phyloP scores from a whole-genome alignment of 1,284 basidiomycete genomes.

The Leccinum angustisporum region DNA sequence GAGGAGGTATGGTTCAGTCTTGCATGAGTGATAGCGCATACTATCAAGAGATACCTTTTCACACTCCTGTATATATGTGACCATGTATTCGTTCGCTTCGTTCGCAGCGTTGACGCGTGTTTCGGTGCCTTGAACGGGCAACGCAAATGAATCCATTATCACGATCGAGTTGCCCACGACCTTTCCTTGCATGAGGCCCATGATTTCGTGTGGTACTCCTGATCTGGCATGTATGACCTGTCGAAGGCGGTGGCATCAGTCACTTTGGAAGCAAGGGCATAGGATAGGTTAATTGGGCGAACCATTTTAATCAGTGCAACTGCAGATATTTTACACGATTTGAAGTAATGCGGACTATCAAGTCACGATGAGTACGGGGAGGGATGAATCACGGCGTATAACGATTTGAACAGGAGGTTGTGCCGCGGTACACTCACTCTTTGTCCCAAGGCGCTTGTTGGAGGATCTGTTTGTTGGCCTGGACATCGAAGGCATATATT shows the following conservation, averaged over 20 bases:
- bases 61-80: slow-evolving; percentile 82
- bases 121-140: slow-evolving; percentile 99
- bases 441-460: slow-evolving; percentile 81
- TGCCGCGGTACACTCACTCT: slow-evolving; percentile 54
- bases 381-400: background rate
- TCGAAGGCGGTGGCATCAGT: background rate
- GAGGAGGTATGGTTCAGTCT: background rate
- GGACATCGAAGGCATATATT: slow-evolving; percentile 79
- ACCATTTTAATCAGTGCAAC: slow-evolving; percentile 99
- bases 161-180: slow-evolving; percentile 85
- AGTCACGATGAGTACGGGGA: slow-evolving; percentile 5
- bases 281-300: slow-evolving; percentile 9
- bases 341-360: slow-evolving; percentile 86
- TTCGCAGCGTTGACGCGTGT: slow-evolving; percentile 96
- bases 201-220: slow-evolving; percentile 97
- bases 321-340: slow-evolving; percentile 91
- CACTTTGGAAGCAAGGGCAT: background rate
- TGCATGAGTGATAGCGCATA: background rate
- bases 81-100: slow-evolving; percentile 99
- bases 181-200: slow-evolving; percentile 99
- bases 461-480: slow-evolving; percentile 71
- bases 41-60: slow-evolving; percentile 56
- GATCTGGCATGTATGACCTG: slow-evolving; percentile 97
- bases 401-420: slow-evolving; percentile 10
- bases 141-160: slow-evolving; percentile 94